Conservation (phyloP, 2,329 filamentous ascomycete genomes). For the Basipetospora chlamydospora region DNA sequence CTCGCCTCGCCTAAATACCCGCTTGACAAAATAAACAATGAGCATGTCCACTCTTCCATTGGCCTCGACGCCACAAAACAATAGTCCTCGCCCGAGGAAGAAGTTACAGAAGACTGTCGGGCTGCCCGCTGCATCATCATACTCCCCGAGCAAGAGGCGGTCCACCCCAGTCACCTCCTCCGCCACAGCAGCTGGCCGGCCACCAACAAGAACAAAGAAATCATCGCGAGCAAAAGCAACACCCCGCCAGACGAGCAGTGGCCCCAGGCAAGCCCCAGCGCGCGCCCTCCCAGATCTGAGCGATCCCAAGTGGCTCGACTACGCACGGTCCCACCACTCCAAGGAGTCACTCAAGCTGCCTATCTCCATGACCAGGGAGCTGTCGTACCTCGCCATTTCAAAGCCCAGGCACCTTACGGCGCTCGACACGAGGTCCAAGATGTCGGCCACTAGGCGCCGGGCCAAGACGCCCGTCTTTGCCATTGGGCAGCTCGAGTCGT, state of each 20-base stretch:
- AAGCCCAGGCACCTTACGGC: not conserved
- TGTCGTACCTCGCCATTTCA: not conserved
- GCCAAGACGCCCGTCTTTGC: conserved; percentile 31
- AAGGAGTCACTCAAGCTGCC: conserved; percentile 4
- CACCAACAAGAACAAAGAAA: conserved; percentile 2
- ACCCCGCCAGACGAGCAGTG: not conserved
- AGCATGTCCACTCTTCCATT: not conserved
- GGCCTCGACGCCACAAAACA: not conserved
- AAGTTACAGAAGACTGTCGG: conserved; percentile 5
- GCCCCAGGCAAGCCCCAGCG: conserved; percentile 7
- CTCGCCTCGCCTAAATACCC: conserved; percentile 5
- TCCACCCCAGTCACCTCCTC: not conserved
- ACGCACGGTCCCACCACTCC: conserved; percentile 9
- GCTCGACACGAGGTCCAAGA: not conserved
- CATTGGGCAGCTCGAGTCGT: conserved; percentile 27
- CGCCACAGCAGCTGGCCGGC: not conserved
- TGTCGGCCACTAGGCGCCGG: conserved; percentile 9
- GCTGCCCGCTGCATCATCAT: not conserved
- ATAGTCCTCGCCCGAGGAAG: conserved; percentile 1
- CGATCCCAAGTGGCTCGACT: conserved; percentile 19
- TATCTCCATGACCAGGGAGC: conserved; percentile 1
- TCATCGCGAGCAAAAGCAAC: not conserved
- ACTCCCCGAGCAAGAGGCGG: too few species aligned
- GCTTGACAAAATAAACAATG: conserved; percentile 5
- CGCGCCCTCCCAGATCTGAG: conserved; percentile 17